These are phyloP conservation scores for Dactylonectria macrodidyma DNA, from an alignment of 2,329 filamentous ascomycete species.

Conservation along the genomic window DNA sequence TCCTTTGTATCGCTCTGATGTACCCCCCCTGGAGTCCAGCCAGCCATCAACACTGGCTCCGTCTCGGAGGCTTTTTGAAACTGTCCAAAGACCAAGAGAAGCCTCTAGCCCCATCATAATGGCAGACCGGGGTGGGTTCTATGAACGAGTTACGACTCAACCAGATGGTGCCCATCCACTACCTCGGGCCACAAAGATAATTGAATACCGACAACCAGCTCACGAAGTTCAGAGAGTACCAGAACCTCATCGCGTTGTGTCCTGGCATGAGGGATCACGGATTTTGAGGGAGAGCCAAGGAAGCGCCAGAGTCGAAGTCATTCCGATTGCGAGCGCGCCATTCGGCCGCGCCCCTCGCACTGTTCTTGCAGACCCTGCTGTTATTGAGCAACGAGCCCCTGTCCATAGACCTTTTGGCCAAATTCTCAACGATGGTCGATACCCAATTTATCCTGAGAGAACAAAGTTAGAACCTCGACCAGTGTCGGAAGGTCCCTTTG, in stretches of 20 bases:
- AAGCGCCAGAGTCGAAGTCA: conserved; percentile 38
- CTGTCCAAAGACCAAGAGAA: conserved; percentile 50
- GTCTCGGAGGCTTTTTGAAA: conserved; percentile 49
- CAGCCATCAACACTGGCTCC: conserved; percentile 37
- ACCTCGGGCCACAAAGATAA: conserved; percentile 28
- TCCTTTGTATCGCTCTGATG: conserved; percentile 33
- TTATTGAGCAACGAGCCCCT: conserved; percentile 22
- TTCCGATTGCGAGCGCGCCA: conserved; percentile 35
- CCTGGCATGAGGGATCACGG: conserved; percentile 42
- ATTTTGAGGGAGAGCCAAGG: conserved; percentile 36
- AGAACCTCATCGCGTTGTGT: conserved; percentile 38
- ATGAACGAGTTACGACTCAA: conserved; percentile 50
- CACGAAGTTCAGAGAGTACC: conserved; percentile 29
- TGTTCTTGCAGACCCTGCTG: conserved; percentile 29
- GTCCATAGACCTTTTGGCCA: conserved; percentile 18
- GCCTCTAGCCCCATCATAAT: conserved; percentile 55
- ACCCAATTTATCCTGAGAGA: conserved; percentile 26
- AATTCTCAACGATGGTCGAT: conserved; percentile 26
- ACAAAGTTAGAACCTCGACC: conserved; percentile 32
- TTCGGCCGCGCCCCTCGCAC: conserved; percentile 26
- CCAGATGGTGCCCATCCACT: conserved; percentile 29
- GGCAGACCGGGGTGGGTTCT: conserved; percentile 58
- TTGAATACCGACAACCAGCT: conserved; percentile 34
- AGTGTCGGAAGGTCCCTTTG: conserved; percentile 29
- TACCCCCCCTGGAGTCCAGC: conserved; percentile 35